Evolutionary conservation across 202 grass and related monocot genomes (phyloP).

Genomic region (Schoenoplectus triqueter): DNA sequence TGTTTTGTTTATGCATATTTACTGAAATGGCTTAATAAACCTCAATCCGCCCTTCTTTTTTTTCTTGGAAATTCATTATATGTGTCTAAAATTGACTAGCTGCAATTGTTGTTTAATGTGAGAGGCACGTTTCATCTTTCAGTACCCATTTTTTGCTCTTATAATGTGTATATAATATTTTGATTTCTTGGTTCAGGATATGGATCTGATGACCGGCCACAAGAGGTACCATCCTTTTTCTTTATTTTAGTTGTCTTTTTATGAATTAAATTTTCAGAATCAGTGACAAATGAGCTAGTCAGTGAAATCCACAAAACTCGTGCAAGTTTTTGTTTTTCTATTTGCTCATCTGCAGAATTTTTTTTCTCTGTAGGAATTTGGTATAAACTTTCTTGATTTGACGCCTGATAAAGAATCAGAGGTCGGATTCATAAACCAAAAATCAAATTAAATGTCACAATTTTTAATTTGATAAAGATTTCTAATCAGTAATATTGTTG

Average conservation of each 20-base stretch:
- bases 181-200: conserved; percentile 71
- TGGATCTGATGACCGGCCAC: conserved; percentile 65
- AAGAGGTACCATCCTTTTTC: conserved; percentile 59
- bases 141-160: conserved; percentile 1
- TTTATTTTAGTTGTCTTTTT: conserved; percentile 18
- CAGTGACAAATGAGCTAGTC: background rate
- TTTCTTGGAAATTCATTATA: background rate
- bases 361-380: conserved; percentile 53
- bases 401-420: conserved; percentile 30
- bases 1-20: too few relatives aligned
- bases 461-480: background rate
- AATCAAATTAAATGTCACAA: conserved; percentile 15
- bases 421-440: conserved; percentile 27
- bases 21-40: too few relatives aligned
- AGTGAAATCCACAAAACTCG: background rate
- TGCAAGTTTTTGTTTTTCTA: conserved; percentile 13
- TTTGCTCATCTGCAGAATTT: conserved; percentile 29
- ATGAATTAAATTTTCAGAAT: conserved; percentile 36
- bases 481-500: background rate
- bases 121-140: background rate
- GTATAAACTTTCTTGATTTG: conserved; percentile 43
- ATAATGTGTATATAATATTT: conserved; percentile 13
- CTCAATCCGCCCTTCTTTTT: too few relatives aligned
- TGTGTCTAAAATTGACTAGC: conserved; percentile 4
- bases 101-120: background rate